phyloP scores from a whole-genome alignment of 371 early-diverging fungal species.

The Mortierella sp. region DNA sequence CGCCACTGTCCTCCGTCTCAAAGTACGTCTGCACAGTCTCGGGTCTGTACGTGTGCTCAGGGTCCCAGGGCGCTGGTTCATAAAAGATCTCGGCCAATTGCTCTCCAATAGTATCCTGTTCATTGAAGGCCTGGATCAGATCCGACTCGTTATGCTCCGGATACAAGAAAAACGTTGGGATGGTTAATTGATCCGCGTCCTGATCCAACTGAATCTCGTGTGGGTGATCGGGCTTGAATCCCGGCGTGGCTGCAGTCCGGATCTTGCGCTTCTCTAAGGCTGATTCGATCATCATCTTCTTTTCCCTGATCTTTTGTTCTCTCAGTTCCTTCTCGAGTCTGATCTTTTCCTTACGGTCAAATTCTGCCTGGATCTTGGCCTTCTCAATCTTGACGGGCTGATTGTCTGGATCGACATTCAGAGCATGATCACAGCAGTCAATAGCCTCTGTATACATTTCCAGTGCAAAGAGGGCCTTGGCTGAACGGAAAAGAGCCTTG shows the following conservation, averaged over 20 bases:
- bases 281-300: slow-evolving; percentile 48
- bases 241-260: slow-evolving; percentile 58
- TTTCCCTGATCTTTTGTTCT: slow-evolving; percentile 61
- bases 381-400: slow-evolving; percentile 62
- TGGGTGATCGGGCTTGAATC: slow-evolving; percentile 56
- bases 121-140: slow-evolving; percentile 88
- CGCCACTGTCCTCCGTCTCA: slow-evolving; percentile 70
- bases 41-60: slow-evolving; percentile 70
- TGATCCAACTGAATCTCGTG: slow-evolving; percentile 76
- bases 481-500: slow-evolving; percentile 94
- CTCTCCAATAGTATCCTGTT: slow-evolving; percentile 83
- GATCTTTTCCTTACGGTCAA: slow-evolving; percentile 58
- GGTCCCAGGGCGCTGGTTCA: slow-evolving; percentile 89
- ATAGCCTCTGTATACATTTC: slow-evolving; percentile 86
- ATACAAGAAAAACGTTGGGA: slow-evolving; percentile 95
- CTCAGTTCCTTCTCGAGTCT: slow-evolving; percentile 58
- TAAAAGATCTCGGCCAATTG: slow-evolving; percentile 89
- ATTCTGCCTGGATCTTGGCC: slow-evolving; percentile 58
- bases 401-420: slow-evolving; percentile 80
- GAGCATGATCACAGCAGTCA: slow-evolving; percentile 83
- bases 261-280: slow-evolving; percentile 66
- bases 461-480: slow-evolving; percentile 81
- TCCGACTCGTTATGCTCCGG: slow-evolving; percentile 95
- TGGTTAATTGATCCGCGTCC: slow-evolving; percentile 72
- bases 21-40: slow-evolving; percentile 85